Evolutionary conservation across 441 rosid genomes (phyloP).

Genomic region (Gossypium schwendimanii): DNA sequence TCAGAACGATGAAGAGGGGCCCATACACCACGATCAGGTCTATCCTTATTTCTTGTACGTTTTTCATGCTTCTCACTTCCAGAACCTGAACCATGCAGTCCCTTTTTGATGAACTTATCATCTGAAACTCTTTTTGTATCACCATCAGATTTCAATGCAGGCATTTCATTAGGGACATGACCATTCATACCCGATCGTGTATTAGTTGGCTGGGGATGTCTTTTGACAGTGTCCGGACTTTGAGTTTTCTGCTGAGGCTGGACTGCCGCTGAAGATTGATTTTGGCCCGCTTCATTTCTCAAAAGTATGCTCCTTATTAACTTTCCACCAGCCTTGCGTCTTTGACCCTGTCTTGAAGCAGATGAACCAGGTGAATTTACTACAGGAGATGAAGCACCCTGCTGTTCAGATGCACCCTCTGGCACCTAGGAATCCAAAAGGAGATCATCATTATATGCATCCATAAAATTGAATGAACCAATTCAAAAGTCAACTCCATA

Average conservation of each 20-base stretch:
- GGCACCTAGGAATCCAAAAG: conserved; percentile 25
- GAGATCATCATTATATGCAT: conserved; percentile 14
- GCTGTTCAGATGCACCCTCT: conserved; percentile 24
- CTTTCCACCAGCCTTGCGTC: conserved; percentile 42
- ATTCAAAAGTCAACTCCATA: not conserved
- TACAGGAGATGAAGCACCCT: conserved; percentile 24
- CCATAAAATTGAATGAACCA: not conserved
- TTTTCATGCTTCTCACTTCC: conserved; percentile 51
- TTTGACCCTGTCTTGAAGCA: conserved; percentile 33
- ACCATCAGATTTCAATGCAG: conserved; percentile 19
- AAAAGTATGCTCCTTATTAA: conserved; percentile 42
- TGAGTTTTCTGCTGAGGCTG: conserved; percentile 42
- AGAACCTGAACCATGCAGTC: conserved; percentile 31
- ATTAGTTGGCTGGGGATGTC: conserved; percentile 32
- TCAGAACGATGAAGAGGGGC: conserved; percentile 49
- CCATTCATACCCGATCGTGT: conserved; percentile 23
- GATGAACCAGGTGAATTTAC: conserved; percentile 23
- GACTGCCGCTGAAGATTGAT: conserved; percentile 24
- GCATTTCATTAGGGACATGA: conserved; percentile 20
- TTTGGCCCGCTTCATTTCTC: conserved; percentile 35
- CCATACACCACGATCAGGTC: conserved; percentile 58
- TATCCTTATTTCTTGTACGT: conserved; percentile 53
- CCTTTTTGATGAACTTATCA: conserved; percentile 40
- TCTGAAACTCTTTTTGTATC: conserved; percentile 28
- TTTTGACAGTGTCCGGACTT: conserved; percentile 40